Conservation (phyloP, 441 rosid genomes). For the Pelargonium myrrhifolium region DNA sequence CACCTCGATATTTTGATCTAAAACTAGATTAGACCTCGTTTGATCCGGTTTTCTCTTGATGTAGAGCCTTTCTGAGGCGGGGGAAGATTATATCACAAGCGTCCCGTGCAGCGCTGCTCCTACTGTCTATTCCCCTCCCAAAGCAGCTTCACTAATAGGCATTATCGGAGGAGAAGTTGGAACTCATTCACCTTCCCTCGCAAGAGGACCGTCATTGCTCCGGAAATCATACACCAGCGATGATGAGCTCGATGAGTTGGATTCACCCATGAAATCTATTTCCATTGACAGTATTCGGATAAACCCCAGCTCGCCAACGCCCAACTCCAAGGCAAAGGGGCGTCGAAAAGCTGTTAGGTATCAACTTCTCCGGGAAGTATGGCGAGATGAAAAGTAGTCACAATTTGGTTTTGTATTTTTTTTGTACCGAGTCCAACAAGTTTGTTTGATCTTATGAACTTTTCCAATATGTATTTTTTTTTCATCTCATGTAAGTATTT, state of each 20-base stretch:
- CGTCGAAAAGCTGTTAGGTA: slow-evolving; percentile 55
- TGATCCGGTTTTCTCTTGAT: slow-evolving; percentile 11
- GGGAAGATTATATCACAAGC: slow-evolving; percentile 35
- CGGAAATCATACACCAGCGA: slow-evolving; percentile 79
- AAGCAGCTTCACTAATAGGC: slow-evolving; percentile 40
- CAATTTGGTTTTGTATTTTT: no score
- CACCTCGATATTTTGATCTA: no score
- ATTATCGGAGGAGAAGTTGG: slow-evolving; percentile 51
- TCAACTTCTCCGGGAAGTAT: slow-evolving; percentile 72
- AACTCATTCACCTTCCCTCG: slow-evolving; percentile 35
- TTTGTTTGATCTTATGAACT: no score
- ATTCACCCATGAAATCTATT: slow-evolving; percentile 65
- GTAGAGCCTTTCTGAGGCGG: slow-evolving; percentile 36
- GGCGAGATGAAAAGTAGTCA: slow-evolving; percentile 28
- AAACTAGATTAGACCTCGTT: neutral
- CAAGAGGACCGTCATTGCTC: slow-evolving; percentile 60
- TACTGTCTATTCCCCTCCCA: slow-evolving; percentile 54
- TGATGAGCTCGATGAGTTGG: slow-evolving; percentile 84
- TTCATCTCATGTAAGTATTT: no score
- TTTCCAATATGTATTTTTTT: no score
- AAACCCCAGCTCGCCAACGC: slow-evolving; percentile 32
- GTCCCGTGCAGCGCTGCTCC: slow-evolving; percentile 62
- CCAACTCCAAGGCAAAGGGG: slow-evolving; percentile 34
- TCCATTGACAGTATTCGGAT: slow-evolving; percentile 31
- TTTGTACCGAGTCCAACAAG: no score